phyloP scores from a whole-genome alignment of 495 filamentous ascomycete genomes.

The Thozetella sp. region DNA sequence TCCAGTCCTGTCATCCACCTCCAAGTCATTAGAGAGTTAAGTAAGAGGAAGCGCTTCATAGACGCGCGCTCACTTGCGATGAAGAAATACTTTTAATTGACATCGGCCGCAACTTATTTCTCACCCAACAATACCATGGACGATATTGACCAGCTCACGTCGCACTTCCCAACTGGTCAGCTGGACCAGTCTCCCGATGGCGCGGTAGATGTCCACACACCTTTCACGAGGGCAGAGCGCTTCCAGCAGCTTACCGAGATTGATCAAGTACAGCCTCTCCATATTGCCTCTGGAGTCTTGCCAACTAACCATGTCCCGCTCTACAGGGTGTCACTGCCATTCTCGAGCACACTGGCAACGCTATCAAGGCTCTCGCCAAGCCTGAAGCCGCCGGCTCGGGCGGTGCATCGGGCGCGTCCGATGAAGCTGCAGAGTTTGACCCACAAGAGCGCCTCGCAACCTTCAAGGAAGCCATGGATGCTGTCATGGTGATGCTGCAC shows the following conservation, averaged over 20 bases:
- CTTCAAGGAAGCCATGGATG: constrained; percentile 63
- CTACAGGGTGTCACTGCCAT: constrained; percentile 50
- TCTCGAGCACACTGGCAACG: constrained; percentile 67
- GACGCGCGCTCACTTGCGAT: not conserved
- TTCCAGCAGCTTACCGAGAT: constrained; percentile 79
- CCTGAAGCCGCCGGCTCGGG: constrained; percentile 30
- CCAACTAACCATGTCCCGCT: constrained; percentile 7
- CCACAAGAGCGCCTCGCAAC: constrained; percentile 52
- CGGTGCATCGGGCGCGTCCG: not conserved
- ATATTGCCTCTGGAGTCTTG: not conserved
- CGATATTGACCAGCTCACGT: not conserved
- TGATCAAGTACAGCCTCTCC: constrained; percentile 56
- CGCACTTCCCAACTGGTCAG: not conserved
- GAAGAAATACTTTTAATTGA: not conserved
- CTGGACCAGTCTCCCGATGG: not conserved
- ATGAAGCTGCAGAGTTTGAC: constrained; percentile 10
- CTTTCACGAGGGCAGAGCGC: constrained; percentile 66
- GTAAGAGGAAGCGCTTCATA: no score
- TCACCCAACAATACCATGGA: not conserved
- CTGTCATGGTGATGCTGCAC: constrained; percentile 71
- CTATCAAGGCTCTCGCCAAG: constrained; percentile 69
- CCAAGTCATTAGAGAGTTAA: no score
- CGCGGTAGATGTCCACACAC: constrained; percentile 25
- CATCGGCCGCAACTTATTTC: not conserved
- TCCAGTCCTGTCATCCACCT: no score